Evolutionary conservation across 2,329 filamentous ascomycete species (phyloP), one percentile per base, ranked within the genome.

Genomic region (Pseudocercospora fuligena): DNA sequence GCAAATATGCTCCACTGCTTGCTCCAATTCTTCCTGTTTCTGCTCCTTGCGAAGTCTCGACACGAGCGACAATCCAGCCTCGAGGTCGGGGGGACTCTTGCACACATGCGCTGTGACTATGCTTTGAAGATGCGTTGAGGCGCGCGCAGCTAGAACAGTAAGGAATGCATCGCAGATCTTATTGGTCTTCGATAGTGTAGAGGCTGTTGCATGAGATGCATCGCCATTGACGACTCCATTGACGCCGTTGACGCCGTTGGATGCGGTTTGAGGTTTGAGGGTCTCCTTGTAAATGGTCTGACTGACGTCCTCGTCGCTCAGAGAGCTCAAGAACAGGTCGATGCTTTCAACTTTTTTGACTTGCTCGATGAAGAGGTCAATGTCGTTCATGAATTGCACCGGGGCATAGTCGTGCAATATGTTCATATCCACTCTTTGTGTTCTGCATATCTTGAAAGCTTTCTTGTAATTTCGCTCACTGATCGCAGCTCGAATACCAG

Each of bases 361-460:
- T 77, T 99, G 94, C 19, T 93, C 89, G 33, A 98, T 83, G 74
- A 99, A 97, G 0, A 92, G 79, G 0, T 85, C 84, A 11, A 97
- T 87, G 70, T 89, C 92, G 3, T 85, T 82, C 77, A 97, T 85
- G 76, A 99, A 97, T 72, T 96, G 92, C 43, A 89, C 85, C 0
- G 94, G 93, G n/a, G 89, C 89, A 79, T 98, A 92, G 75, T 99
- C 95, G 75, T 97, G 94, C 2, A 99, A 83, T 68, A 99, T 94
- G 75, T 99, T 99, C 91, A 98, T 94, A 75, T 99, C 95, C 0
- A 99, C 95, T 72, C 96, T 88, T 77, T 99, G 96, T 23, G 90
- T 94, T 60, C 95, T 89, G 77, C 95, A 98, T 69, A 93, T 90
- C 23, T 91, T 83, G 77, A 97, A 99, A 0, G 95, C 95, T 60